Base-by-base conservation (phyloP, 208 protist genomes). In the Angomonas ambiguus region DNA sequence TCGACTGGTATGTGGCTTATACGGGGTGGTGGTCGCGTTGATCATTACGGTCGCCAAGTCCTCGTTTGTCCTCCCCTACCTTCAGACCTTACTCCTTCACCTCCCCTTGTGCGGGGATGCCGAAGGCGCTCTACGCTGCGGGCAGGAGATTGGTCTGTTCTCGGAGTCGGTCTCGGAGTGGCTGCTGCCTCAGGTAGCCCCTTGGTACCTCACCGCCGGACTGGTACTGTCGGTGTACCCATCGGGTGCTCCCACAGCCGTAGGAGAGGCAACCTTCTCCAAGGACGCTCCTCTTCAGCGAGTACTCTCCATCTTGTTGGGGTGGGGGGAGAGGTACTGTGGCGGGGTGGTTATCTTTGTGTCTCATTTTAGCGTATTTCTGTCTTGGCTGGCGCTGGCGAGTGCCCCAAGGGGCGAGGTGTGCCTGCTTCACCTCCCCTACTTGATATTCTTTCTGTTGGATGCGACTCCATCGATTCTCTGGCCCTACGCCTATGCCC, bases 381-480 rank as follows among this genome's bases (percentile, higher is more conserved):
- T 56, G 28, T 55, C 30, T 31, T 69, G 53, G 31, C 51, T 34
- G 51, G 31, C 22, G 65, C 63, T 69, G 6, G 33, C 27, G 30
- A 28, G 27, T 28, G n/a, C 34, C 8, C 11, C 22, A n/a, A 2
- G 51, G 65, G 2, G 24, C 25, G 22, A 2, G 27, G 45, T n/a
- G 25, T 41, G 65, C 1, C 24, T 30, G 31, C 65, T 69, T 27
- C 65, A 57, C 3, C 30, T 62, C 38, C 51, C 51, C 16, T 69
- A 69, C 51, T 28, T 42, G 10, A 4, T 53, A 10, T 25, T 11
- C 11, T 38, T 69, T 3, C 49, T 56, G 24, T 30, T 62, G 13
- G 55, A 69, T 41, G 34, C 48, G 35, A 13, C 65, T 16, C 53
- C 65, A 2, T 24, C 53, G 6, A 1, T 38, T 4, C 18, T 31